Evolutionary conservation across 305 asterid species (phyloP), one percentile per base, ranked within the genome.

Genomic region (Rubia balearica): DNA sequence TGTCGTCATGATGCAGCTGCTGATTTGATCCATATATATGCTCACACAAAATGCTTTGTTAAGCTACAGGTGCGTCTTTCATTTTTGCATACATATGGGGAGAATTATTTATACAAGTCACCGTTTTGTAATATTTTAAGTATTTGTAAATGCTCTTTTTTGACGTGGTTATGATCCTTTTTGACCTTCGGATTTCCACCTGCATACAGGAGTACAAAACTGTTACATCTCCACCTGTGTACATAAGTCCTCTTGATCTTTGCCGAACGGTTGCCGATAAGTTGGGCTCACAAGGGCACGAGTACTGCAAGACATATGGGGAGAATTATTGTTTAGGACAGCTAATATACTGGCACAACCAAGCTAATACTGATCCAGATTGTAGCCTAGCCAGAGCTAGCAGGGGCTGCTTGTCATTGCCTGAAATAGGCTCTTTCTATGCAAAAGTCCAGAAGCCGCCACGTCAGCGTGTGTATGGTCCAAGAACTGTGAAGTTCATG

Each of bases 1-100:
- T 87, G 95, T 78, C 90, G 99, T 71, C 90, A 92, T 62, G 99
- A 95, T 80, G 99, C 99, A 65, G 98, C 97, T 78, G 98, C 98
- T 81, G 99, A 95, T 89, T 85, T 95, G 88, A 89, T 95, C 77
- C 97, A 95, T 76, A 67, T 87, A 78, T 89, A 88, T 77, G 99
- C 99, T 79, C 76, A 90, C 83, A 95, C 99, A 61, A 90, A 95
- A 78, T 82, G 72, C 65, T 87, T 88, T 77, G 82, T 92, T 77
- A 85, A 85, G 82, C 80, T 95, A 74, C 82, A 86, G 79, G 99
- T 95, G 81, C 78, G 97, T 83, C 59, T 67, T 33, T 72, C 61
- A 53, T 70, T 42, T 77, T 17, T 17, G n/a, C 7, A 17, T 5
- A 22, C 24, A 51, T 17, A 16, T 16, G 14, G 17, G 1, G 27